phyloP scores from a whole-genome alignment of 2,329 filamentous ascomycete species.

The Nakataea oryzae region DNA sequence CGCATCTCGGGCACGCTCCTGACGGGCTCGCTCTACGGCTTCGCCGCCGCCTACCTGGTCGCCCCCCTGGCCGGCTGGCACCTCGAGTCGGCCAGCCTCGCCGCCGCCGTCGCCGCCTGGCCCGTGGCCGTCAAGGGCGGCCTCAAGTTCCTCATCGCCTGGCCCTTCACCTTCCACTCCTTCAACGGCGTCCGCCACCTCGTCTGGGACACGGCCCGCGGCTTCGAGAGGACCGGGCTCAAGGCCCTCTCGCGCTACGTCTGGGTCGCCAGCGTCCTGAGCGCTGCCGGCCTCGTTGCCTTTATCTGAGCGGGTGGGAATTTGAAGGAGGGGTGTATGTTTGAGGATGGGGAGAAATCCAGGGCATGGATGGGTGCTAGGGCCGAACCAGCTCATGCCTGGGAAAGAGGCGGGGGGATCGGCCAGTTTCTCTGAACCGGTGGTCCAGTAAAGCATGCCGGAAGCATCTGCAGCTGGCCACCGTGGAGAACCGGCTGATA shows the following conservation, averaged over 20 bases:
- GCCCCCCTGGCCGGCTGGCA: conserved; percentile 62
- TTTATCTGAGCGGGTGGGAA: conserved; percentile 23
- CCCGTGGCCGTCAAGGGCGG: conserved; percentile 48
- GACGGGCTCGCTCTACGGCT: conserved; percentile 67
- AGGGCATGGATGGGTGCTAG: neutral
- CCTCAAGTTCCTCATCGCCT: conserved; percentile 44
- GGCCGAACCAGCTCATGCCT: neutral
- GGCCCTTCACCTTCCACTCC: conserved; percentile 49
- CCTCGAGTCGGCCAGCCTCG: conserved; percentile 48
- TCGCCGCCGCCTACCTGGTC: conserved; percentile 69
- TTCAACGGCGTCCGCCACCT: conserved; percentile 47
- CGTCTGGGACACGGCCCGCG: conserved; percentile 38
- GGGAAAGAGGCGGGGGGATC: neutral
- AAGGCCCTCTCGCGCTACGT: conserved; percentile 33
- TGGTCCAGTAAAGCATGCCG: neutral
- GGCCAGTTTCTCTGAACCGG: neutral
- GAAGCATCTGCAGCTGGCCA: neutral
- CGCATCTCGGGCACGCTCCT: conserved; percentile 73
- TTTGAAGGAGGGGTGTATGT: conserved; percentile 27
- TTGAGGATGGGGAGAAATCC: neutral
- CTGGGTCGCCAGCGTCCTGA: conserved; percentile 34
- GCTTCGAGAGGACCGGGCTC: conserved; percentile 38
- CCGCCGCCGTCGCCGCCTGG: conserved; percentile 47
- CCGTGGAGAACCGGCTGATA: neutral
- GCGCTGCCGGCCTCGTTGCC: conserved; percentile 30